A percentile compares a stretch with the other conserved stretches of the same genome.
These are phyloP conservation scores for Scytalidium lignicola DNA, from an alignment of 2,329 filamentous ascomycete species.

Conservation along the genomic window DNA sequence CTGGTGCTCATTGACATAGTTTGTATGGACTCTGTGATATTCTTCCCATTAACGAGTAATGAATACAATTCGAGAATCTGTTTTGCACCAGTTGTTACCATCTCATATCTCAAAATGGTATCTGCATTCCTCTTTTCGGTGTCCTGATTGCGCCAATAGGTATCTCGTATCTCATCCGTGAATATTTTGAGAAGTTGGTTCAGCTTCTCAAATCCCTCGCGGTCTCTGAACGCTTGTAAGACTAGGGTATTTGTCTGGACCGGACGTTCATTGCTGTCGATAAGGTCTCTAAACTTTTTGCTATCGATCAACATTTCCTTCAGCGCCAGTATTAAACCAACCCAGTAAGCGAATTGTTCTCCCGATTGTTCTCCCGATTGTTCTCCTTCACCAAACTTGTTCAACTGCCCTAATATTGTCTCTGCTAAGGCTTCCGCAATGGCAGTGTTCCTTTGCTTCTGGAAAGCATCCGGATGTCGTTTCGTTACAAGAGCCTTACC, in stretches of 20 bases:
- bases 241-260: constrained; percentile 66
- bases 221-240: constrained; percentile 79
- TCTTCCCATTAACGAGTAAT: constrained; percentile 70
- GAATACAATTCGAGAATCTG: constrained; percentile 81
- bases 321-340: constrained; percentile 72
- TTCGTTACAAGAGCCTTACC: constrained; percentile 77
- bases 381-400: constrained; percentile 31
- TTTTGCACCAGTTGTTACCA: constrained; percentile 59
- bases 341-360: constrained; percentile 74
- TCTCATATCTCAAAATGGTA: constrained; percentile 20
- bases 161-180: constrained; percentile 48
- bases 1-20: constrained; percentile 47
- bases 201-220: constrained; percentile 68
- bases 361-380: constrained; percentile 55
- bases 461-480: constrained; percentile 62
- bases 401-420: constrained; percentile 63
- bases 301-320: constrained; percentile 75
- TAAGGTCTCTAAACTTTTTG: constrained; percentile 7
- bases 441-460: constrained; percentile 46
- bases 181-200: constrained; percentile 70
- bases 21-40: constrained; percentile 70
- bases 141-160: background rate
- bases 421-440: constrained; percentile 64
- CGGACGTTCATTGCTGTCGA: constrained; percentile 23
- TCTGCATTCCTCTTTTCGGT: background rate